phyloP scores from a whole-genome alignment of 768 basidiomycete species.

The Collybiopsis confluens region DNA sequence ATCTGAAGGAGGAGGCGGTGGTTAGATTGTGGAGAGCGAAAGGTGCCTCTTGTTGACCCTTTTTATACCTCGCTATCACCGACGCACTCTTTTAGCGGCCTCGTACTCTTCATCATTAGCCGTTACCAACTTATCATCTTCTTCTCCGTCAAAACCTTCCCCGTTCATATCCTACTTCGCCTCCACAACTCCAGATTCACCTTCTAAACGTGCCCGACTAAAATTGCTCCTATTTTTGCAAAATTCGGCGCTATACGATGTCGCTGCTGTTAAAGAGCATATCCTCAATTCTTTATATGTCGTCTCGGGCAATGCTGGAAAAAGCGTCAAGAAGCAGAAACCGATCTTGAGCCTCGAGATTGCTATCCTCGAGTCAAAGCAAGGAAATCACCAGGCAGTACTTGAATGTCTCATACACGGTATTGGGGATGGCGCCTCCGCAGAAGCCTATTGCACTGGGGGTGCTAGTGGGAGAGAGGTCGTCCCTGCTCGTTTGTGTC shows the following conservation, averaged over 20 bases:
- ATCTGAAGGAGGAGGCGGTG: constrained; percentile 45
- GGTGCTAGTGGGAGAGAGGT: constrained; percentile 61
- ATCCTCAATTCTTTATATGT: constrained; percentile 66
- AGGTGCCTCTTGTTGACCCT: constrained; percentile 30
- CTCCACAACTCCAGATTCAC: constrained; percentile 78
- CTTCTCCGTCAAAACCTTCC: constrained; percentile 20
- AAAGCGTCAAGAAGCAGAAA: neutral
- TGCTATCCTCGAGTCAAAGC: constrained; percentile 18
- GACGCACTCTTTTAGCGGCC: constrained; percentile 40
- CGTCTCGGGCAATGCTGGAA: constrained; percentile 67
- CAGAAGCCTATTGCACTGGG: constrained; percentile 77
- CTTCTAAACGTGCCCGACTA: constrained; percentile 66
- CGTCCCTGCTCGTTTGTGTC: constrained; percentile 55
- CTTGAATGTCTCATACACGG: constrained; percentile 65
- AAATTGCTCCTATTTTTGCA: constrained; percentile 79
- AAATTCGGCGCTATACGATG: constrained; percentile 67
- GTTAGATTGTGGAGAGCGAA: constrained; percentile 71
- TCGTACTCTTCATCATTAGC: neutral
- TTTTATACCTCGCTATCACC: constrained; percentile 33
- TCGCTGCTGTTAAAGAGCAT: constrained; percentile 36
- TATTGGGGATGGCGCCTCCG: constrained; percentile 69
- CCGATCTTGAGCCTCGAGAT: neutral
- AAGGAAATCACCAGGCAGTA: constrained; percentile 56
- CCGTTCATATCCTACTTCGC: constrained; percentile 70
- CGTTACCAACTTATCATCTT: constrained; percentile 10